phyloP scores from a whole-genome alignment of 179 eudicot species.

The Amaranthus tricolor region DNA sequence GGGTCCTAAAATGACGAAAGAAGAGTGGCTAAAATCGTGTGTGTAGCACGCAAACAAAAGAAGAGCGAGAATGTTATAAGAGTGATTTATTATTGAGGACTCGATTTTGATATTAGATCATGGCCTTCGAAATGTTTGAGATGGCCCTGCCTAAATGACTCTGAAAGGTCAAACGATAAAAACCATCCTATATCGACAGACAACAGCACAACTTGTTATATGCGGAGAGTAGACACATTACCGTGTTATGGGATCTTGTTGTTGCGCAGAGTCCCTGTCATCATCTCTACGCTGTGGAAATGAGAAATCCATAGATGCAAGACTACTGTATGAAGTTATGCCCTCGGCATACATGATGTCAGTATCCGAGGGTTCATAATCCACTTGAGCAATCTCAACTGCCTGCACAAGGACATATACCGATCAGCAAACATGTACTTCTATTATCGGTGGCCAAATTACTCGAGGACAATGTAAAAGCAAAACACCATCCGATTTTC shows the following conservation, averaged over 20 bases:
- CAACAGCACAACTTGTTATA: background rate
- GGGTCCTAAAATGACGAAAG: no score
- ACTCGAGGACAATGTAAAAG: background rate
- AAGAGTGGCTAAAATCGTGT: no score
- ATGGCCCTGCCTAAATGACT: background rate
- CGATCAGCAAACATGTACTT: conserved; percentile 8
- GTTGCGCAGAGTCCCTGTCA: conserved; percentile 22
- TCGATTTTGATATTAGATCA: no score
- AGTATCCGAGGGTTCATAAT: conserved; percentile 69
- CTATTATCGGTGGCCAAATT: background rate
- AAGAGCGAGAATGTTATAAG: no score
- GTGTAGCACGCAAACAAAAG: no score
- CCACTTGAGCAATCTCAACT: conserved; percentile 57
- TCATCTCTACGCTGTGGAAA: conserved; percentile 27
- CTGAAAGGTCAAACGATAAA: background rate
- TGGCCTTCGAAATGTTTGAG: no score
- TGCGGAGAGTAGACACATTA: conserved; percentile 19
- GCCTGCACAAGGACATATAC: conserved; percentile 41
- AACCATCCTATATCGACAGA: background rate
- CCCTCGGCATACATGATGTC: conserved; percentile 76
- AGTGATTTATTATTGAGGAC: no score
- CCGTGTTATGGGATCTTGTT: conserved; percentile 34
- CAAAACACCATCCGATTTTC: background rate
- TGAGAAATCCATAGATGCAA: conserved; percentile 56
- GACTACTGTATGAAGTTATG: conserved; percentile 47